Percentiles rank a stretch among this genome's conserved stretches.
Evolutionary conservation across 2,329 filamentous ascomycete species (phyloP).

Genomic region (Simplicillium aogashimaense): DNA sequence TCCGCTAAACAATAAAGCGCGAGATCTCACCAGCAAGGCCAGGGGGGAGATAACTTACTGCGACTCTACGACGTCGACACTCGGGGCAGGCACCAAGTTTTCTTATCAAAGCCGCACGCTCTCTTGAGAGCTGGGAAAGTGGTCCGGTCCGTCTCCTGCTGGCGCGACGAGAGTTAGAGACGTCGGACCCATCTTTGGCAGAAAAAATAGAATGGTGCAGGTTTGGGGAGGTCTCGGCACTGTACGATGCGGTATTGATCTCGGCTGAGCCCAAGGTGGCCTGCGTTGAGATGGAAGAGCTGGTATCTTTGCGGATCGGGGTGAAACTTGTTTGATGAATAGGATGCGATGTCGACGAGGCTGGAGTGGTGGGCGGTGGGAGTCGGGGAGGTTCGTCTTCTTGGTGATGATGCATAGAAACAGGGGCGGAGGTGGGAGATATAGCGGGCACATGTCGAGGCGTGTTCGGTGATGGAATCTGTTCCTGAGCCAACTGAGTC

Average conservation of each 20-base stretch:
- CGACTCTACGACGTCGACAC: conserved; percentile 46
- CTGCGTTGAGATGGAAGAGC: conserved; percentile 42
- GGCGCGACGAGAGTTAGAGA: conserved; percentile 41
- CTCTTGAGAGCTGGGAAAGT: conserved; percentile 46
- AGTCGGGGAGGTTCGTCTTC: conserved; percentile 2
- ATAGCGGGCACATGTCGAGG: conserved; percentile 3
- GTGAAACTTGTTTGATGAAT: conserved; percentile 13
- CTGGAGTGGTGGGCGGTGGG: conserved; percentile 8
- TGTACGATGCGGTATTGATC: conserved; percentile 16
- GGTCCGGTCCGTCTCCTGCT: conserved; percentile 50
- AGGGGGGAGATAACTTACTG: conserved; percentile 32
- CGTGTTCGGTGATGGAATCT: conserved; percentile 1
- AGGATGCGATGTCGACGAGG: conserved; percentile 18
- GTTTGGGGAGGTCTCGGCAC: conserved; percentile 37
- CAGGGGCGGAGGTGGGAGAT: conserved; percentile 6
- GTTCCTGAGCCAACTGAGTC: conserved; percentile 1
- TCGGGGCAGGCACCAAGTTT: conserved; percentile 49
- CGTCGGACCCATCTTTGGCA: conserved; percentile 43
- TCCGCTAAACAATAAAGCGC: neutral
- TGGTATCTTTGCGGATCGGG: conserved; percentile 32
- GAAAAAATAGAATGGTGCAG: conserved; percentile 43
- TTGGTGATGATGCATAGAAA: conserved; percentile 1
- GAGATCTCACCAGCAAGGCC: too few relatives aligned
- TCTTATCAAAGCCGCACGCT: conserved; percentile 48
- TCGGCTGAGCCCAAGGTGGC: conserved; percentile 24